Conservation (phyloP, 371 early-diverging fungal genomes). For the Lichtheimia ornata region DNA sequence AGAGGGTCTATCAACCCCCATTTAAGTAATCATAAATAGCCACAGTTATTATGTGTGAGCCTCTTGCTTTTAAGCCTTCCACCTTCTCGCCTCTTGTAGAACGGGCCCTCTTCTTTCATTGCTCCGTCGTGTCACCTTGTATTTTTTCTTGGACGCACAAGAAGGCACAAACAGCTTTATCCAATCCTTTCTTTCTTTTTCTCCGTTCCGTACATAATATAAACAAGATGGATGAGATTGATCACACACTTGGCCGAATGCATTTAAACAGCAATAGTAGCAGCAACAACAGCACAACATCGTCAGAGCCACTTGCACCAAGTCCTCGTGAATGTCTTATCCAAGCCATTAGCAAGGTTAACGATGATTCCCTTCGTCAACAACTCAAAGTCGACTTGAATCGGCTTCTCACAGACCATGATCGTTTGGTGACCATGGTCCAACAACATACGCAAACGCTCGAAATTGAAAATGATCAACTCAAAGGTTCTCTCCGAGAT, state of each 20-base stretch:
- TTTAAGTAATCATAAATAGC: too few species aligned
- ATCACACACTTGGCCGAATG: conserved; percentile 4
- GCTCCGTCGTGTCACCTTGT: too few species aligned
- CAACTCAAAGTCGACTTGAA: conserved; percentile 24
- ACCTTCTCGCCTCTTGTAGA: too few species aligned
- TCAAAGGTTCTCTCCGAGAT: conserved; percentile 25
- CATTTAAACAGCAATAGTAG: neutral
- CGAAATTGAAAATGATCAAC: conserved; percentile 32
- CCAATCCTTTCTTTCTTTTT: neutral
- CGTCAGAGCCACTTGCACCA: neutral
- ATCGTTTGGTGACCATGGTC: conserved; percentile 31
- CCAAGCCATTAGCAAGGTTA: conserved; percentile 22
- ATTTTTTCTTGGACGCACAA: too few species aligned
- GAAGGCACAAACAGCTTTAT: neutral
- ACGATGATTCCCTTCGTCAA: conserved; percentile 17
- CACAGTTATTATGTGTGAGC: too few species aligned
- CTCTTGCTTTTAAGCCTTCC: too few species aligned
- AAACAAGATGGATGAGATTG: conserved; percentile 9
- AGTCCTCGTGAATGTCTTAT: conserved; percentile 23
- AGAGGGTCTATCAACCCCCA: too few species aligned
- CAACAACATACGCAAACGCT: conserved; percentile 27
- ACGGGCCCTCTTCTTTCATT: too few species aligned
- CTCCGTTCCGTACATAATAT: neutral
- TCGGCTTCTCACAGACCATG: conserved; percentile 31
- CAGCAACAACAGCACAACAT: too few species aligned